Percentiles rank a stretch among this genome's conserved stretches.
Evolutionary conservation across 2,329 filamentous ascomycete species (phyloP).

Genomic region (Clonostachys solani): DNA sequence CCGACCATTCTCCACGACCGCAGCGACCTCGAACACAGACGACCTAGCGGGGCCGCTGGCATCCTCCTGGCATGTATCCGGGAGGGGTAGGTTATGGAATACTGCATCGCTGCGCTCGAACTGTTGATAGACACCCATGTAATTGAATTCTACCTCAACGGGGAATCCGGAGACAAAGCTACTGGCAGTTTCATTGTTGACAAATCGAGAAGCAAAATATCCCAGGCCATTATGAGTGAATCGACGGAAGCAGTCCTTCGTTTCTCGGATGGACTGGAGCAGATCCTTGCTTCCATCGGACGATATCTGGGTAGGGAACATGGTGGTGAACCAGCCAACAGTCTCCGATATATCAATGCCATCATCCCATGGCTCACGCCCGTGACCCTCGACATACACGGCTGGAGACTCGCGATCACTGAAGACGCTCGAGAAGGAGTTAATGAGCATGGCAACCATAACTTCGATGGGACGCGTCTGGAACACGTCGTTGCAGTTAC

Average conservation of each 20-base stretch:
- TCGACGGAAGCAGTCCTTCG: background rate
- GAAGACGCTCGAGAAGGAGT: slow-evolving; percentile 13
- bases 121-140: slow-evolving; percentile 33
- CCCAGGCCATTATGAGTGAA: background rate
- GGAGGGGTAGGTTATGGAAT: background rate
- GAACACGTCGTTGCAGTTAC: slow-evolving; percentile 5
- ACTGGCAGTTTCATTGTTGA: background rate
- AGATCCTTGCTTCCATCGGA: background rate
- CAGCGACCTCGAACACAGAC: background rate
- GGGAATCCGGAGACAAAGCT: slow-evolving; percentile 1
- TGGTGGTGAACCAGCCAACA: slow-evolving; percentile 25
- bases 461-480: slow-evolving; percentile 17
- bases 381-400: slow-evolving; percentile 21
- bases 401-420: slow-evolving; percentile 10
- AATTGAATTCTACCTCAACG: slow-evolving; percentile 43
- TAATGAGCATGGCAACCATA: slow-evolving; percentile 12
- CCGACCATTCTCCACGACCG: background rate
- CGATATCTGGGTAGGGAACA: slow-evolving; percentile 10
- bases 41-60: background rate
- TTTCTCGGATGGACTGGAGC: background rate
- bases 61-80: background rate
- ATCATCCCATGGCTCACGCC: slow-evolving; percentile 17
- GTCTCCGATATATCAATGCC: slow-evolving; percentile 17
- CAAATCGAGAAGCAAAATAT: background rate
- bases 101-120: slow-evolving; percentile 24